Percentiles rank a stretch among this genome's conserved stretches.
These are phyloP conservation scores for Vanrija humicola DNA, from an alignment of 1,284 basidiomycete genomes.

Conservation along the genomic window DNA sequence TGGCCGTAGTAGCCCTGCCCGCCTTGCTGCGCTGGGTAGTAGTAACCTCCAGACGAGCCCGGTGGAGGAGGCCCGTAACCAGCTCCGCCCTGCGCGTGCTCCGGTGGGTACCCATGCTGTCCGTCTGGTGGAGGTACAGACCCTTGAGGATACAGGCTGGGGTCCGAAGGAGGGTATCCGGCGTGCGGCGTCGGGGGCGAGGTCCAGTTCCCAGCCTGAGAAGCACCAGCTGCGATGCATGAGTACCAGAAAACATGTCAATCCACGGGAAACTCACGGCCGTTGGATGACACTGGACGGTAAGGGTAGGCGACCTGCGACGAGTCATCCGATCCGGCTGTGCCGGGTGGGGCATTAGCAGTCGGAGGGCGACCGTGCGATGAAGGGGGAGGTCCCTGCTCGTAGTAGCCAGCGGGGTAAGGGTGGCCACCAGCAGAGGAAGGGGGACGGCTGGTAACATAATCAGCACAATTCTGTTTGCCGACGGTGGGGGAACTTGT, in stretches of 20 bases:
- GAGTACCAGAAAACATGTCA: slow-evolving; percentile 5
- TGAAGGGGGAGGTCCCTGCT: slow-evolving; percentile 27
- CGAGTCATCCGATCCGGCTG: slow-evolving; percentile 25
- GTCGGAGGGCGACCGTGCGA: slow-evolving; percentile 16
- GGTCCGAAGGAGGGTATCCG: slow-evolving; percentile 25
- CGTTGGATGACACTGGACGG: slow-evolving; percentile 41
- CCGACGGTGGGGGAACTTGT: not conserved
- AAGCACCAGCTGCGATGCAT: not conserved
- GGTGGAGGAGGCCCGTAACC: slow-evolving; percentile 30
- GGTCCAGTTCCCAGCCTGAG: slow-evolving; percentile 29
- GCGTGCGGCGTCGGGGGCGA: slow-evolving; percentile 33
- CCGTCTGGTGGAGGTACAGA: slow-evolving; percentile 15
- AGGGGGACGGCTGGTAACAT: slow-evolving; percentile 26
- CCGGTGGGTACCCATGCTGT: slow-evolving; percentile 19
- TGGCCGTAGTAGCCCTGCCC: slow-evolving; percentile 23
- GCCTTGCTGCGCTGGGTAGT: slow-evolving; percentile 21
- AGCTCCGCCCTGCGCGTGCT: slow-evolving; percentile 3
- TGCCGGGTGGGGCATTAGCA: slow-evolving; percentile 24
- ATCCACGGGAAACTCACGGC: slow-evolving; percentile 38
- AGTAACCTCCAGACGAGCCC: slow-evolving; percentile 27
- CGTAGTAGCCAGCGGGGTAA: slow-evolving; percentile 30
- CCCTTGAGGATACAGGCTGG: slow-evolving; percentile 29
- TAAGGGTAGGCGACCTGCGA: slow-evolving; percentile 37
- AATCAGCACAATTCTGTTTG: slow-evolving; percentile 15
- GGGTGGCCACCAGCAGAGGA: slow-evolving; percentile 30